phyloP scores from a whole-genome alignment of 768 basidiomycete species.

The Boletus speciosus region DNA sequence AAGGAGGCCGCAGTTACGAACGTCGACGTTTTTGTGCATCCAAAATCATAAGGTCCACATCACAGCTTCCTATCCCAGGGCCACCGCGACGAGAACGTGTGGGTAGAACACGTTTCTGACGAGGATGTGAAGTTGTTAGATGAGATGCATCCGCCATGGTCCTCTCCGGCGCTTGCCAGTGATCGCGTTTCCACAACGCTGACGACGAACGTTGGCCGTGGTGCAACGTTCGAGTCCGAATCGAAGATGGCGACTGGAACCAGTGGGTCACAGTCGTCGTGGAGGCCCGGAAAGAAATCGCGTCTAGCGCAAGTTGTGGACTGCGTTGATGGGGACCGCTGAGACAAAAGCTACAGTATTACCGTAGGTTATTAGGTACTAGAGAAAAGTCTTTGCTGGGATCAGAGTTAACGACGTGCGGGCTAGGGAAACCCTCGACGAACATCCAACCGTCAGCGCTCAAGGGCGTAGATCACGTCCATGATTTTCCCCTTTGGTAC shows the following conservation, averaged over 20 bases:
- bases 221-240: neutral
- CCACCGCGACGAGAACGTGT: constrained; percentile 78
- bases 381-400: neutral
- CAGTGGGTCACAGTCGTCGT: constrained; percentile 2
- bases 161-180: constrained; percentile 10
- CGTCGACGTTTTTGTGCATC: constrained; percentile 77
- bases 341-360: neutral
- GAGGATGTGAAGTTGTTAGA: constrained; percentile 36
- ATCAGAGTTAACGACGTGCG: neutral
- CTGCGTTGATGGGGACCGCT: neutral
- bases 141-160: constrained; percentile 36
- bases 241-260: constrained; percentile 1
- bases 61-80: constrained; percentile 74
- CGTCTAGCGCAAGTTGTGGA: constrained; percentile 10
- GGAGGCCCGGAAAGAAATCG: constrained; percentile 1
- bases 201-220: constrained; percentile 1
- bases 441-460: constrained; percentile 50
- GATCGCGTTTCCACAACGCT: constrained; percentile 6
- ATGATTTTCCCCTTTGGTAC: constrained; percentile 44
- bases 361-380: neutral
- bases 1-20: constrained; percentile 37
- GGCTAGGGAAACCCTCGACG: constrained; percentile 1
- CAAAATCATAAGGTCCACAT: constrained; percentile 79
- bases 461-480: constrained; percentile 41
- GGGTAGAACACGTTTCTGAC: constrained; percentile 78